phyloP scores from a whole-genome alignment of 768 basidiomycete species.

The Xerocomus potaroensis region DNA sequence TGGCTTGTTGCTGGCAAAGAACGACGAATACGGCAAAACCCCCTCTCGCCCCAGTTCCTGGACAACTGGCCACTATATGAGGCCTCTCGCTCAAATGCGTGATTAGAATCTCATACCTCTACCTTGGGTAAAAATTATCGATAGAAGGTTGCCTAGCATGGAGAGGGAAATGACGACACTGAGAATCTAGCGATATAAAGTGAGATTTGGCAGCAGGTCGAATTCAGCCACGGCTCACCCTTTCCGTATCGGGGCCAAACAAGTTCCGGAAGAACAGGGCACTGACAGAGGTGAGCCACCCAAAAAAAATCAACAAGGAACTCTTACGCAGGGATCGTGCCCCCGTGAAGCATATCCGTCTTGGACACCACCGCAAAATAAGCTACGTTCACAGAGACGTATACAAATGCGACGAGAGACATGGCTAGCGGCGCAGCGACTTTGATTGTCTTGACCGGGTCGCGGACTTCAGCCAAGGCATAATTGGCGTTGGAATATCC shows the following conservation, averaged over 20 bases:
- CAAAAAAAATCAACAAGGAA: background rate
- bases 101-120: conserved; percentile 41
- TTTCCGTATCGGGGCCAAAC: conserved; percentile 58
- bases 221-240: conserved; percentile 33
- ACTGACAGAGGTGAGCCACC: conserved; percentile 26
- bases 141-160: conserved; percentile 58
- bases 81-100: background rate
- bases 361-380: conserved; percentile 75
- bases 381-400: conserved; percentile 63
- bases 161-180: conserved; percentile 63
- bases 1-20: conserved; percentile 69
- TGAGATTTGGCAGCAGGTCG: background rate
- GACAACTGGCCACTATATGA: conserved; percentile 41
- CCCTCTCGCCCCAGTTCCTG: conserved; percentile 75
- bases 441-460: conserved; percentile 69
- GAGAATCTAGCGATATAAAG: conserved; percentile 38
- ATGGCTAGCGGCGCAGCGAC: conserved; percentile 66
- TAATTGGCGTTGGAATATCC: conserved; percentile 78
- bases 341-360: conserved; percentile 59
- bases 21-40: conserved; percentile 57
- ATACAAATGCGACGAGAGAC: conserved; percentile 52
- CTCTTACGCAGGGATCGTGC: conserved; percentile 63
- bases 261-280: conserved; percentile 74
- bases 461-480: conserved; percentile 62
- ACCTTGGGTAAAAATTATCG: conserved; percentile 62